phyloP scores from a whole-genome alignment of 768 basidiomycete genomes.

The Pulveroboletus sp. region DNA sequence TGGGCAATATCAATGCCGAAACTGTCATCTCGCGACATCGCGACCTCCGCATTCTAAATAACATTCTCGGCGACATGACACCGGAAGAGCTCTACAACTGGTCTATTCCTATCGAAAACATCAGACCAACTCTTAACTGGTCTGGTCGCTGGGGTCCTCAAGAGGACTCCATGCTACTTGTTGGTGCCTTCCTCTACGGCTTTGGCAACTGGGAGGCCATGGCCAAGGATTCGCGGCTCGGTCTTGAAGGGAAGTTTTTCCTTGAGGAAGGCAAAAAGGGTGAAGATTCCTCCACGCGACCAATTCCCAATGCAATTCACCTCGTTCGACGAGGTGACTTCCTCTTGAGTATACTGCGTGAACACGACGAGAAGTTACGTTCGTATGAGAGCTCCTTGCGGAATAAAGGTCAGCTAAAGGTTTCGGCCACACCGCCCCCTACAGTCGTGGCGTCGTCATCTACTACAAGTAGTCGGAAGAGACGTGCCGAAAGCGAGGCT shows the following conservation, averaged over 20 bases:
- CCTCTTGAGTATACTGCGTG: conserved; percentile 74
- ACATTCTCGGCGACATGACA: conserved; percentile 62
- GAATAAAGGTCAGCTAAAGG: conserved; percentile 63
- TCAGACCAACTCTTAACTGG: conserved; percentile 94
- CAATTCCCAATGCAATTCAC: conserved; percentile 96
- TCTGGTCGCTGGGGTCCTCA: conserved; percentile 90
- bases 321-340: conserved; percentile 97
- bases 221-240: conserved; percentile 79
- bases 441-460: conserved; percentile 66
- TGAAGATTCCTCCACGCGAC: conserved; percentile 76
- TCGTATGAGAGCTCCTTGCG: conserved; percentile 80
- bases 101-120: conserved; percentile 86
- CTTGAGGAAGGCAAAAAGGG: conserved; percentile 96
- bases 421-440: conserved; percentile 72
- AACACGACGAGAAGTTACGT: conserved; percentile 87
- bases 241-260: conserved; percentile 92
- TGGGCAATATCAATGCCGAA: conserved; percentile 95
- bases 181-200: conserved; percentile 89
- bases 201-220: conserved; percentile 98
- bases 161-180: conserved; percentile 91
- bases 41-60: conserved; percentile 84
- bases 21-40: conserved; percentile 87
- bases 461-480: conserved; percentile 53
- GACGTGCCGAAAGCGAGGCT: conserved; percentile 82
- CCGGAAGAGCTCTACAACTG: conserved; percentile 72